Evolutionary conservation across 176 grass and related monocot genomes (phyloP), one percentile per base, ranked within the genome.

Genomic region (Typha latifolia): DNA sequence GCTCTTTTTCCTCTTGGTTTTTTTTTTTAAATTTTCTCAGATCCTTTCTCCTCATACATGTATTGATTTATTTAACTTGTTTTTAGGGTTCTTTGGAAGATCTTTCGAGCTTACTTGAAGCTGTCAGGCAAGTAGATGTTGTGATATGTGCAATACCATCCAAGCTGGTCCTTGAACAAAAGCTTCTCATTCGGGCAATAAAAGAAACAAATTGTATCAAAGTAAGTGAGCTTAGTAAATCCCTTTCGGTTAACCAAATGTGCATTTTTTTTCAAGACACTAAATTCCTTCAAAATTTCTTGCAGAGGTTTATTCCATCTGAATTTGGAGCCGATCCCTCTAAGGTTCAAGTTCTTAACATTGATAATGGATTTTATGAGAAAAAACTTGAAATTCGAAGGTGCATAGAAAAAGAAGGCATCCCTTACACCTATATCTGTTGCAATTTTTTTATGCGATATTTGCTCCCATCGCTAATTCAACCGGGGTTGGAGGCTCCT

Each of bases 361-460:
- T 92, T 80, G 88, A 82, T 71, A 77, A 89, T 64, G 88, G 84
- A 24, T 89, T 92, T 77, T 97, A 97, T 43, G 81, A 84, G 53
- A 89, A 80, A 62, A 97, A 84, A 82, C 68, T 70, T 51, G 76
- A 84, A 77, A 84, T 97, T 63, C 85, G 93, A 18, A 62, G 43
- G 32, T 71, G 65, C 27, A 86, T 97, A 61, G 88, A 97, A 79
- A 82, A 62, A 3, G 81, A 84, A 86, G 52, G 81, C 71, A 89
- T 97, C 90, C 93, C 93, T 66, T 73, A 81, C 76, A 97, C 85
- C 29, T 97, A 87, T 63, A 74, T 97, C 76, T 90, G 78, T 23
- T 97, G 88, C 86, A 92, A 97, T 61, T 90, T 97, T 32, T 70
- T 92, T 14, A 86, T 84, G 83, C 82, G 88, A 67, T 97, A 85